These are phyloP conservation scores for Microbotryum scabiosae DNA, from an alignment of 1,284 basidiomycete species.

Conservation along the genomic window DNA sequence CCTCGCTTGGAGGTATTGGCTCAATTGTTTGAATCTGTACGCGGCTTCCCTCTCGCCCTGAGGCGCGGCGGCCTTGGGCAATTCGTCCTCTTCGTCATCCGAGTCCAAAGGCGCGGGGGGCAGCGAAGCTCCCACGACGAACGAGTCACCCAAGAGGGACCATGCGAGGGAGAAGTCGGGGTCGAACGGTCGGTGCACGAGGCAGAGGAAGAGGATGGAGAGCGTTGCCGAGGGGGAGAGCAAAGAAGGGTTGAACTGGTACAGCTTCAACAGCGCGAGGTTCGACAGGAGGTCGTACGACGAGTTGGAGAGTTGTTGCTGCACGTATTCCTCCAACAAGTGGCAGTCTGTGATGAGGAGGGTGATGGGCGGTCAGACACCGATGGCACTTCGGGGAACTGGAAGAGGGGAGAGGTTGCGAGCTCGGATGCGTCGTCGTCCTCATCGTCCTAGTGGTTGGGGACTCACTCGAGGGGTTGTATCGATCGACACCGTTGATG, in stretches of 20 bases:
- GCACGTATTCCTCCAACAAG: constrained; percentile 28
- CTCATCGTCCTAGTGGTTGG: no score
- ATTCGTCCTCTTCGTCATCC: constrained; percentile 22
- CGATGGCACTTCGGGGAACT: no score
- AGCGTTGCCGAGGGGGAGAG: constrained; percentile 21
- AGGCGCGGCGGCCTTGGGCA: not conserved
- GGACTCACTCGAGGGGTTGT: constrained; percentile 18
- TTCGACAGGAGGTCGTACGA: constrained; percentile 28
- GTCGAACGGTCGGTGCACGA: constrained; percentile 26
- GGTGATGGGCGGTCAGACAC: no score
- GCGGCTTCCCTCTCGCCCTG: constrained; percentile 3
- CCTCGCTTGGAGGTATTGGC: constrained; percentile 12
- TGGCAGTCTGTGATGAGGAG: constrained; percentile 20
- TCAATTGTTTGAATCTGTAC: constrained; percentile 7
- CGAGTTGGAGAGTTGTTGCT: constrained; percentile 19
- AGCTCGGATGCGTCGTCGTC: no score
- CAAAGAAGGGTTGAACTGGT: constrained; percentile 28
- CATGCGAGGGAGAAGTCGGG: constrained; percentile 28
- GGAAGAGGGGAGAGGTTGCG: not conserved
- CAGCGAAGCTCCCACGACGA: constrained; percentile 23
- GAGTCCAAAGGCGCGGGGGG: constrained; percentile 13
- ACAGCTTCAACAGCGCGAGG: constrained; percentile 31
- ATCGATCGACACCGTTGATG: constrained; percentile 26
- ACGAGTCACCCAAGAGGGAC: constrained; percentile 30
- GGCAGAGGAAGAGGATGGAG: constrained; percentile 26